phyloP scores from a whole-genome alignment of 73 alveolate genomes.

The Uronychia binucleata region DNA sequence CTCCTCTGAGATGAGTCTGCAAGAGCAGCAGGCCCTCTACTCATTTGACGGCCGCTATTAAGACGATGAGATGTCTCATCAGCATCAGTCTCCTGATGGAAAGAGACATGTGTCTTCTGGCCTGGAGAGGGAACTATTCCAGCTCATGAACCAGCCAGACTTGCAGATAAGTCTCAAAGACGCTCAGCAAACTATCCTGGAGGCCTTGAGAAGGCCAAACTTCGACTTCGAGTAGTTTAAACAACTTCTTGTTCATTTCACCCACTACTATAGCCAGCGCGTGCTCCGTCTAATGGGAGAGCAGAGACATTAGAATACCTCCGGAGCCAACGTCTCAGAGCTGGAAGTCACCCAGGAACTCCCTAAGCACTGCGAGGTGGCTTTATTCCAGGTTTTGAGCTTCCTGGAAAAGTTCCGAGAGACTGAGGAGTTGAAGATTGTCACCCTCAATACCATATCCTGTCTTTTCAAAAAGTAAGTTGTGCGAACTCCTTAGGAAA shows the following conservation, averaged over 20 bases:
- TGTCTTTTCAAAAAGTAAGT: too few species aligned
- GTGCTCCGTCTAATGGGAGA: neutral
- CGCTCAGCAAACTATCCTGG: neutral
- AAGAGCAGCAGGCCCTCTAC: neutral
- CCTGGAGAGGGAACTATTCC: neutral
- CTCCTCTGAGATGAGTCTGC: neutral
- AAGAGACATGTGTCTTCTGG: neutral
- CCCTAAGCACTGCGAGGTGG: neutral
- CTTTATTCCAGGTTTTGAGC: neutral
- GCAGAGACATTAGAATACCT: neutral
- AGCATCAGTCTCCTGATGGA: neutral
- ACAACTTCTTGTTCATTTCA: neutral
- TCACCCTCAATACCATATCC: too few species aligned
- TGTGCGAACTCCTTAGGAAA: too few species aligned
- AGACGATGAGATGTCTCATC: neutral
- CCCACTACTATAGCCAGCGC: neutral
- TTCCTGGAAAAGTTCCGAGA: neutral
- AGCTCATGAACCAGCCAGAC: neutral
- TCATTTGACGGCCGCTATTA: neutral
- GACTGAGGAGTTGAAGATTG: too few species aligned
- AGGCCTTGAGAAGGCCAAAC: neutral
- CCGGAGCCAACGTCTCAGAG: neutral
- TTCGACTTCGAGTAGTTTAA: neutral
- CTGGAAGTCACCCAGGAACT: neutral
- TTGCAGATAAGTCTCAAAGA: neutral